A percentile compares a stretch with the other conserved stretches of the same genome.
Conservation (phyloP, 768 basidiomycete species). For the Exsudoporus frostii region DNA sequence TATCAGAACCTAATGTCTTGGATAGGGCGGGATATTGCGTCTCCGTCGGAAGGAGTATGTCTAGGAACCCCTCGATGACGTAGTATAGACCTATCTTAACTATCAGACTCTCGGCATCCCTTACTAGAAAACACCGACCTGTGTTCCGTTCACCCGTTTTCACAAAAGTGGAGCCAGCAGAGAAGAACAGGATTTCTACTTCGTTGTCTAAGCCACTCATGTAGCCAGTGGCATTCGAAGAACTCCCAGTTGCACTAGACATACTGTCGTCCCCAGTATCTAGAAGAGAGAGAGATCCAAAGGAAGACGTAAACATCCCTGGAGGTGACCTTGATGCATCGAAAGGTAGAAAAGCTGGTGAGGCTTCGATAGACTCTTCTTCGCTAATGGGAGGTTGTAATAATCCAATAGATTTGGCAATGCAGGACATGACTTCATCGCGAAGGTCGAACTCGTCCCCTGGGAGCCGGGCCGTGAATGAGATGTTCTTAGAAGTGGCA, state of each 20-base stretch:
- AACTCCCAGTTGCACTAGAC: slow-evolving; percentile 62
- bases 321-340: slow-evolving; percentile 35
- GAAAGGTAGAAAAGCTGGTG: slow-evolving; percentile 56
- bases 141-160: slow-evolving; percentile 88
- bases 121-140: slow-evolving; percentile 41
- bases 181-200: slow-evolving; percentile 92
- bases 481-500: slow-evolving; percentile 26
- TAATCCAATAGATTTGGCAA: slow-evolving; percentile 95
- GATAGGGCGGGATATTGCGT: slow-evolving; percentile 1
- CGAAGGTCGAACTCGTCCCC: slow-evolving; percentile 88
- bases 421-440: slow-evolving; percentile 95
- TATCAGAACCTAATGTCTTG: slow-evolving; percentile 25
- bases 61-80: slow-evolving; percentile 93
- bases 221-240: slow-evolving; percentile 49
- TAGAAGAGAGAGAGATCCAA: slow-evolving; percentile 69
- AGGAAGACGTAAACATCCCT: slow-evolving; percentile 57
- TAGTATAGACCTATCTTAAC: slow-evolving; percentile 70
- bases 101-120: not conserved
- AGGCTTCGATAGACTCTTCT: slow-evolving; percentile 60
- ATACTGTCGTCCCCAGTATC: slow-evolving; percentile 66
- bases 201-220: slow-evolving; percentile 91
- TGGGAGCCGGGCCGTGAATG: slow-evolving; percentile 27
- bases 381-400: slow-evolving; percentile 80
- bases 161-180: slow-evolving; percentile 80
- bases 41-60: slow-evolving; percentile 70